These are phyloP conservation scores for Lithospermum erythrorhizon DNA, from an alignment of 257 asterid genomes.

Conservation along the genomic window DNA sequence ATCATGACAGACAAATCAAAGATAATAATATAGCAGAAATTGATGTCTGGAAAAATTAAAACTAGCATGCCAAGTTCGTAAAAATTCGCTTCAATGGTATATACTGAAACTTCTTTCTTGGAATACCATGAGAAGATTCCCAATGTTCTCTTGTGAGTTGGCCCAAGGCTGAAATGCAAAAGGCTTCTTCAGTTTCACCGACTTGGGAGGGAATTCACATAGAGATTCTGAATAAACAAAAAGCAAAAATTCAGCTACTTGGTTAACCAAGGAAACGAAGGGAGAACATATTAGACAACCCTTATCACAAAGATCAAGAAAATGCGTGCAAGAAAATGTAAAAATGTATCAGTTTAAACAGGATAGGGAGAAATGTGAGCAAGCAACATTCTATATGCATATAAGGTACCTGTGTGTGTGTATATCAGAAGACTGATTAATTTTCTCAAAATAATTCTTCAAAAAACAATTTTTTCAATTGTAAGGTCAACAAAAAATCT, in stretches of 20 bases:
- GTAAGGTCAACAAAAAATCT: too few species aligned
- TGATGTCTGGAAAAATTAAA: neutral
- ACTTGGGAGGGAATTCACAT: conserved; percentile 85
- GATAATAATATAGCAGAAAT: neutral
- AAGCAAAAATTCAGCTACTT: neutral
- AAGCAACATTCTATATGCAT: too few species aligned
- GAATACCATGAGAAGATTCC: conserved; percentile 83
- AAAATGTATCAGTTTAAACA: too few species aligned
- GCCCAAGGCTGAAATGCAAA: conserved; percentile 82
- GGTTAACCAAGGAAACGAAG: too few species aligned
- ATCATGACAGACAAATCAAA: neutral
- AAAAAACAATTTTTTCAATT: too few species aligned
- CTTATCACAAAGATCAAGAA: too few species aligned
- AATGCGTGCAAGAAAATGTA: too few species aligned
- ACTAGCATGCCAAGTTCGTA: neutral
- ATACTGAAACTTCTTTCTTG: neutral
- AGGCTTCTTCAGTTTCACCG: conserved; percentile 68
- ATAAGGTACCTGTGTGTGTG: too few species aligned
- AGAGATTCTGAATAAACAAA: conserved; percentile 42
- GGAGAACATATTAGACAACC: neutral
- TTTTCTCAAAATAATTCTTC: too few species aligned
- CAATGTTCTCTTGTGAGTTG: conserved; percentile 85
- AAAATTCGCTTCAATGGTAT: neutral
- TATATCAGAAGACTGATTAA: too few species aligned
- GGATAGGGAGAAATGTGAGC: too few species aligned